These are phyloP conservation scores for Nitzschia putrida DNA, from an alignment of 108 stramenopile species.

Conservation along the genomic window DNA sequence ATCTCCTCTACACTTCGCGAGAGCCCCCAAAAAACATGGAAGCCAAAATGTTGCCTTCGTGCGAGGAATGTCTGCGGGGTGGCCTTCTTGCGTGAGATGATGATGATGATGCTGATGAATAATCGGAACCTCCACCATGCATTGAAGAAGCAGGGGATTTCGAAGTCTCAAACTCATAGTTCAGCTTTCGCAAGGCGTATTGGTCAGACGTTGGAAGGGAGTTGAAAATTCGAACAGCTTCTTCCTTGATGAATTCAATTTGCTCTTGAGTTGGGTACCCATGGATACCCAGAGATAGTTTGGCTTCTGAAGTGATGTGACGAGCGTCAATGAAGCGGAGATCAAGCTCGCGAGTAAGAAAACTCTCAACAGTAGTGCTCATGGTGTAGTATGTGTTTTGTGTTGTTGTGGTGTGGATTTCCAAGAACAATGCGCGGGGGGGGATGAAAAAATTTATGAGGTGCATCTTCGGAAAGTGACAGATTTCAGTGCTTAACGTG, in stretches of 20 bases:
- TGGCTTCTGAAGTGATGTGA: constrained; percentile 1
- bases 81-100: no score
- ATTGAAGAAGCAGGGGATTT: not conserved
- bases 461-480: no score
- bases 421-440: no score
- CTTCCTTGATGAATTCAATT: not conserved
- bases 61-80: no score
- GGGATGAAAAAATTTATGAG: no score
- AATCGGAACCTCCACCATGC: no score
- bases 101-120: no score
- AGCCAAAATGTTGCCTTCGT: not conserved
- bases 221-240: constrained; percentile 17
- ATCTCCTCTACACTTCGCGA: no score
- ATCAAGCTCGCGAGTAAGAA: constrained; percentile 12
- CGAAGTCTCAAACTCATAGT: not conserved
- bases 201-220: not conserved
- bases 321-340: constrained; percentile 13
- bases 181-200: not conserved
- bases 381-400: no score
- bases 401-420: no score
- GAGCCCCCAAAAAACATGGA: not conserved
- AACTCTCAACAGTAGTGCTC: constrained; percentile 1
- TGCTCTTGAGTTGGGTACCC: constrained; percentile 8
- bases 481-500: no score
- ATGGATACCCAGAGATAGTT: not conserved